Evolutionary conservation across 495 filamentous ascomycete species (phyloP), one percentile per base, ranked within the genome.

Genomic region (Parachaetomium inaequale): DNA sequence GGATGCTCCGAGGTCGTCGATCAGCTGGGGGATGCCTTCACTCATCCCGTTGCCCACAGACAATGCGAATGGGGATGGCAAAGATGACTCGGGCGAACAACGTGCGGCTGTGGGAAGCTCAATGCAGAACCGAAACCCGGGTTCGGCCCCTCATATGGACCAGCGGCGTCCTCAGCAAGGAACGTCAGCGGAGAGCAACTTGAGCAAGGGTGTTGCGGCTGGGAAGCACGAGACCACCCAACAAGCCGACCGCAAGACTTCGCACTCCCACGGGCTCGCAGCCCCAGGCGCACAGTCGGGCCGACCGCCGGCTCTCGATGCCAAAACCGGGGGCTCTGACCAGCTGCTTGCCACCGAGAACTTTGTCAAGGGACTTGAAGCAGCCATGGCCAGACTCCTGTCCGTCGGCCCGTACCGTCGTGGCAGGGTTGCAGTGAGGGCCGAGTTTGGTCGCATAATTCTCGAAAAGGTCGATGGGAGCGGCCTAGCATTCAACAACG

Each of bases 401-500:
- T 26, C 4, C 15, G 26, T 55, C 19, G 53, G 63, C 28, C 55
- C 69, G 62, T 67, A 60, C 50, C 32, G 46, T 14, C 58, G 64
- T 46, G 80, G 80, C 28, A 66, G 67, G 21, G 26, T 82, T 26
- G 38, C 53, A 8, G 51, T 81, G 14, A 71, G 70, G 29, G 75
- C 70, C 15, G 74, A 81, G 19, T 67, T 83, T 32, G 80, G 80
- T 1, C 76, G 79, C 10, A 63, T 76, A 25, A 66, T 76, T 15
- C 52, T 81, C 7, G 53, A 62, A 2, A 64, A 61, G 1, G 55
- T 75, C 7, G 42, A 62, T 10, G 7, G 17, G 42, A 64, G 10
- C 11, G 45, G 19, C 19, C 50, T 63, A 12, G 64, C 55, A 19
- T 78, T 56, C 64, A 73, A 69, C 11, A 29, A 12, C 57, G 34